phyloP scores from a whole-genome alignment of 2,329 filamentous ascomycete species.

The Akanthomyces uredinophilus region DNA sequence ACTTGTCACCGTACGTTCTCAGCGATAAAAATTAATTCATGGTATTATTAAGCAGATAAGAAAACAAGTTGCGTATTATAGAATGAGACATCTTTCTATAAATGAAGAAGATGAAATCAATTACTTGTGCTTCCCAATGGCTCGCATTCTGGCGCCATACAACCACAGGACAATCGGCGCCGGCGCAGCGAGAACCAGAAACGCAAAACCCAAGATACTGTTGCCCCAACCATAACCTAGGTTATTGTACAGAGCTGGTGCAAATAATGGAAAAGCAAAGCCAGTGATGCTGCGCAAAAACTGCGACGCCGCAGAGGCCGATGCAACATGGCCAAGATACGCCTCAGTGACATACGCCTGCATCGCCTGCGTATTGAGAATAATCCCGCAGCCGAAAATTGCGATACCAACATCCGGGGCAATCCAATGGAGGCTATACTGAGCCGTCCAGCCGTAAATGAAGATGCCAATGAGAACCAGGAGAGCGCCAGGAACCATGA shows the following conservation, averaged over 20 bases:
- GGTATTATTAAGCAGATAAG: no score
- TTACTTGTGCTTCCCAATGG: slow-evolving; percentile 2
- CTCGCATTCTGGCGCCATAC: slow-evolving; percentile 10
- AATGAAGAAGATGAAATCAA: neutral
- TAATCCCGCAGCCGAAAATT: slow-evolving; percentile 49
- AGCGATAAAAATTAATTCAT: no score
- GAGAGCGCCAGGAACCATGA: slow-evolving; percentile 48
- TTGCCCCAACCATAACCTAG: slow-evolving; percentile 20
- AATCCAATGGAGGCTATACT: slow-evolving; percentile 49
- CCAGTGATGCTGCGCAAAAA: slow-evolving; percentile 19
- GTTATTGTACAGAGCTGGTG: slow-evolving; percentile 17
- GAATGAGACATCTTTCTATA: neutral
- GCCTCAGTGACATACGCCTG: slow-evolving; percentile 40
- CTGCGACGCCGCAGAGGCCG: slow-evolving; percentile 18
- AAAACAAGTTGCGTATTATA: no score
- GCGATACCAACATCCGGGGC: slow-evolving; percentile 52
- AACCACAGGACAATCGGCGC: slow-evolving; percentile 8
- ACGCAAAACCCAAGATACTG: slow-evolving; percentile 7
- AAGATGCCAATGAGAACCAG: slow-evolving; percentile 33
- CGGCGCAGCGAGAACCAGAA: slow-evolving; percentile 2
- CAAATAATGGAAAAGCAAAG: slow-evolving; percentile 21
- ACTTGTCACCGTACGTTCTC: no score
- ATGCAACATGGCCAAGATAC: slow-evolving; percentile 16
- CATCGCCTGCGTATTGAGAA: slow-evolving; percentile 47
- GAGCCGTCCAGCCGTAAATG: slow-evolving; percentile 40